Evolutionary conservation across 2,329 filamentous ascomycete species (phyloP).

Genomic region (Scleromitrula shiraiana): DNA sequence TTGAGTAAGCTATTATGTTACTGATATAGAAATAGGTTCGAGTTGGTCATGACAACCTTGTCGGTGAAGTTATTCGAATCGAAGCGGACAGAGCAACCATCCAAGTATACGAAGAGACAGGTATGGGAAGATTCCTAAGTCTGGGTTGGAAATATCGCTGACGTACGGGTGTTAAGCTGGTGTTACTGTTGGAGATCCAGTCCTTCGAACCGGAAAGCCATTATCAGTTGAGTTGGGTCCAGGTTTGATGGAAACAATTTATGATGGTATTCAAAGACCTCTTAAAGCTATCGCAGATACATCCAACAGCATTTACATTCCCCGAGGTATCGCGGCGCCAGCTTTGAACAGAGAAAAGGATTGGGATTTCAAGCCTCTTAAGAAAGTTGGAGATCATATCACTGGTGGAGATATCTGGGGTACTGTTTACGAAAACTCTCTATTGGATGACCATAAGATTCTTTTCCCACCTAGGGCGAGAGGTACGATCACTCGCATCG

Average conservation of each 20-base stretch:
- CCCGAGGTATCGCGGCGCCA: conserved; percentile 81
- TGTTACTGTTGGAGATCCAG: conserved; percentile 91
- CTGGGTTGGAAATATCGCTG: neutral
- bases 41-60: conserved; percentile 85
- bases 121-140: conserved; percentile 40
- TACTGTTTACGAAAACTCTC: conserved; percentile 89
- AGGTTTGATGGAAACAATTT: conserved; percentile 97
- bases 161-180: conserved; percentile 53
- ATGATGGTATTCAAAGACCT: conserved; percentile 97
- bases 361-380: conserved; percentile 88
- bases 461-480: conserved; percentile 81
- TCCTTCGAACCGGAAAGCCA: conserved; percentile 84
- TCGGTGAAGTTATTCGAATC: conserved; percentile 97
- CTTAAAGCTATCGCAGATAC: conserved; percentile 73
- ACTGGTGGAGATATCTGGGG: conserved; percentile 95
- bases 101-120: conserved; percentile 98
- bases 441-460: conserved; percentile 89
- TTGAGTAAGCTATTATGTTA: neutral
- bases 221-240: conserved; percentile 95
- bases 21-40: conserved; percentile 54
- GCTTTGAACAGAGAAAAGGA: conserved; percentile 85
- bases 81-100: conserved; percentile 92
- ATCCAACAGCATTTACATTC: conserved; percentile 91
- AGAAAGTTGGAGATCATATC: conserved; percentile 96
- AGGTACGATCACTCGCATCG: conserved; percentile 87